Conservation (phyloP, 208 protist species). For the Leishmania martiniquensis region DNA sequence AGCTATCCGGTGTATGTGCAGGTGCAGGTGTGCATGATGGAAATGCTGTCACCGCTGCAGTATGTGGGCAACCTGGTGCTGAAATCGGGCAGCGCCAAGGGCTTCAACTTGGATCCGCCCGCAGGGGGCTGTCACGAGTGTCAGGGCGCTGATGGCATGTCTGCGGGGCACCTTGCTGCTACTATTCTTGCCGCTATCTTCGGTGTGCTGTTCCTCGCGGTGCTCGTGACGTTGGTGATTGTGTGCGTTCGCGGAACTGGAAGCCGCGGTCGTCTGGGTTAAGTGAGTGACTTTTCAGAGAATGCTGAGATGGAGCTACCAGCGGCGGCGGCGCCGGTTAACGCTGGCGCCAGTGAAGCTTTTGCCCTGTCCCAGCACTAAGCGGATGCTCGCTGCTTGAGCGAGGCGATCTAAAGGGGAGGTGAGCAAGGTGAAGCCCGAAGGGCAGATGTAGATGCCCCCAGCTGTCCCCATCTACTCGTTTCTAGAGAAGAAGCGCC, state of each 20-base stretch:
- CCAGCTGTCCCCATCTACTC: neutral
- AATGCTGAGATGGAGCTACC: neutral
- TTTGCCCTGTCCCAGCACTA: neutral
- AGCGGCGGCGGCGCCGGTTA: neutral
- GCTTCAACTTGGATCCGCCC: constrained; percentile 1
- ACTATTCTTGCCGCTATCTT: neutral
- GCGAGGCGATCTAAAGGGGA: neutral
- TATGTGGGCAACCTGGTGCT: constrained; percentile 31
- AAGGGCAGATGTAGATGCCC: neutral
- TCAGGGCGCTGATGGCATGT: neutral
- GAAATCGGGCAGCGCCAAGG: neutral
- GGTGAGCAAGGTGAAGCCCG: neutral
- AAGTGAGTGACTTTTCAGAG: neutral
- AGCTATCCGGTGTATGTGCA: constrained; percentile 34
- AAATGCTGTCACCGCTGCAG: constrained; percentile 31
- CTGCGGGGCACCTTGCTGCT: neutral
- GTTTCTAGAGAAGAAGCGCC: neutral
- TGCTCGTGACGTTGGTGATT: neutral
- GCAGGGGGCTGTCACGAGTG: neutral
- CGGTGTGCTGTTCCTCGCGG: neutral
- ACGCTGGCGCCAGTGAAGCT: neutral
- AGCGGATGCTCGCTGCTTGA: neutral
- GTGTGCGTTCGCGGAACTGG: neutral
- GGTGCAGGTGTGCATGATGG: constrained; percentile 32
- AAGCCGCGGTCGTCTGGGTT: too few relatives aligned